Evolutionary conservation across 2,329 filamentous ascomycete genomes (phyloP).

Genomic region (Paradendryphiella salina): DNA sequence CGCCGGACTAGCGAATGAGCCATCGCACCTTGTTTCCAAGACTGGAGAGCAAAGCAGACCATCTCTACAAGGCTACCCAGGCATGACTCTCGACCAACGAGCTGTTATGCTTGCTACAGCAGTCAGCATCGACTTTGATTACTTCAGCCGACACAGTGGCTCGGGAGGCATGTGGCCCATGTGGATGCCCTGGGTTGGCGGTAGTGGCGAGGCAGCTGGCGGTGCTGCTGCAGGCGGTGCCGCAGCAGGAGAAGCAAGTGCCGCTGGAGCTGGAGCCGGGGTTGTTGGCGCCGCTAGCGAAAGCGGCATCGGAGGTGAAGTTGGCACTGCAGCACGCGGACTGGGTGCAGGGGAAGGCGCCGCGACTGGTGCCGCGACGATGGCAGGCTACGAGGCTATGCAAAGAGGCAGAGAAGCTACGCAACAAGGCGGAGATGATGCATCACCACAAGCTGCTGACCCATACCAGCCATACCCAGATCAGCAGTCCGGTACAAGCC

Average conservation of each 20-base stretch:
- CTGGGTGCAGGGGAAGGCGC: conserved; percentile 50
- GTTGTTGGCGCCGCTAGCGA: conserved; percentile 49
- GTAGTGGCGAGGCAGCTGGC: conserved; percentile 27
- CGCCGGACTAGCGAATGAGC: conserved; percentile 51
- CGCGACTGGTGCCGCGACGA: conserved; percentile 58
- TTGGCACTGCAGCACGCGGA: conserved; percentile 49
- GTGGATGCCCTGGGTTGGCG: conserved; percentile 56
- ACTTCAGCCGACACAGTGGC: conserved; percentile 64
- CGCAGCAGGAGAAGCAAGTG: conserved; percentile 48
- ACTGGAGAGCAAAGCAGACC: conserved; percentile 33
- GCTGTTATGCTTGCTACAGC: conserved; percentile 69
- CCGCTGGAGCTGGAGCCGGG: conserved; percentile 46
- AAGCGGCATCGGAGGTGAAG: conserved; percentile 53
- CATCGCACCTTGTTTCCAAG: conserved; percentile 46
- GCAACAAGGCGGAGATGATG: conserved; percentile 27
- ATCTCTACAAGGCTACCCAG: conserved; percentile 39
- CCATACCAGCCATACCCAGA: conserved; percentile 26
- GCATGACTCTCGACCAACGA: conserved; percentile 67
- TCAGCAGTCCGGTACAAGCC: conserved; percentile 24
- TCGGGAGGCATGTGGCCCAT: conserved; percentile 51
- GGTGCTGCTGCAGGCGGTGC: conserved; percentile 41
- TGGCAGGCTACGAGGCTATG: conserved; percentile 68
- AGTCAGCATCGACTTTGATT: conserved; percentile 68
- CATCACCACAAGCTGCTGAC: conserved; percentile 35
- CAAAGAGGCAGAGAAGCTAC: conserved; percentile 52